Percentiles rank a stretch among this genome's conserved stretches.
phyloP scores from a whole-genome alignment of 305 asterid species.

The Fraxinus xanthoxyloides region DNA sequence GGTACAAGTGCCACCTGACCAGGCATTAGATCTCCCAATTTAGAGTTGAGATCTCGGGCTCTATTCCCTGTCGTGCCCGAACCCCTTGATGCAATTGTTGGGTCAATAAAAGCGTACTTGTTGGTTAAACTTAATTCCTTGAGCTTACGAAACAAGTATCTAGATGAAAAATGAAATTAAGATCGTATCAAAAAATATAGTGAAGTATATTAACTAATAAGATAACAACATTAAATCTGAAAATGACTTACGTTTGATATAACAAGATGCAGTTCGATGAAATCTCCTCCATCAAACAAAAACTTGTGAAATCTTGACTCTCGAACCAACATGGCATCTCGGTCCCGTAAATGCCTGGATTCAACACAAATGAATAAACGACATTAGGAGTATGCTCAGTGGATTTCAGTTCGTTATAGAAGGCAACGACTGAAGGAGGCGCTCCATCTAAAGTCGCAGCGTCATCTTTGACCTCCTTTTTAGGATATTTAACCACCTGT shows the following conservation, averaged over 20 bases:
- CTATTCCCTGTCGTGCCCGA: not conserved
- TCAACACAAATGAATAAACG: not conserved
- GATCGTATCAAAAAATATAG: not conserved
- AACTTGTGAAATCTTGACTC: not conserved
- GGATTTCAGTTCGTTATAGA: not conserved
- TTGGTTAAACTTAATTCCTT: not conserved
- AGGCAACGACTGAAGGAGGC: not conserved
- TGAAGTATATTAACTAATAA: not conserved
- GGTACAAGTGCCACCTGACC: not conserved
- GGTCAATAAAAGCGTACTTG: not conserved
- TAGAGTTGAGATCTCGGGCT: not conserved
- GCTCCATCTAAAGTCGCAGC: not conserved
- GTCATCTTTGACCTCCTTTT: not conserved
- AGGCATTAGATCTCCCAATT: not conserved
- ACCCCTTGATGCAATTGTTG: not conserved
- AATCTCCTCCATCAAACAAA: not conserved
- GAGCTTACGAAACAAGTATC: not conserved
- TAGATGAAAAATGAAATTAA: not conserved
- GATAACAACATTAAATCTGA: not conserved
- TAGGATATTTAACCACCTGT: not conserved
- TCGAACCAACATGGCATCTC: not conserved
- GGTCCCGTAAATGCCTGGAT: not conserved
- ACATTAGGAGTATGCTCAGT: not conserved
- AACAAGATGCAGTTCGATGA: not conserved
- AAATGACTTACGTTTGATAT: not conserved